These are phyloP conservation scores for Chrysochromulina tobinii DNA, from an alignment of 78 protist genomes.

Conservation along the genomic window DNA sequence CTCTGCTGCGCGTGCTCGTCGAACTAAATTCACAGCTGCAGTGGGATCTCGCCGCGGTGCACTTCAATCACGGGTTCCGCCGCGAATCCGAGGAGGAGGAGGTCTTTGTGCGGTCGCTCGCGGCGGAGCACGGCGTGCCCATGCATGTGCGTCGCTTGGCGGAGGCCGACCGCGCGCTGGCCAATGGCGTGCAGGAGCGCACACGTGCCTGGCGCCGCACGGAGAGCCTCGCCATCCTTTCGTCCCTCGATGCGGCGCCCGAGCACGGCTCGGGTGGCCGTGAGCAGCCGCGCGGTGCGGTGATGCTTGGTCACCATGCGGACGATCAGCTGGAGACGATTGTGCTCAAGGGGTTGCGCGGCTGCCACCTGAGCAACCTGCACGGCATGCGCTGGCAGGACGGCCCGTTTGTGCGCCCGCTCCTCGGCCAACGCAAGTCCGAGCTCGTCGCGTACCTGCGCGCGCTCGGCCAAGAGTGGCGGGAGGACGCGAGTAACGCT, in stretches of 20 bases:
- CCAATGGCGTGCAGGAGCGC: neutral
- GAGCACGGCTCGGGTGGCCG: neutral
- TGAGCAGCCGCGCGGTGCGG: neutral
- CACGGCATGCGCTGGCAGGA: neutral
- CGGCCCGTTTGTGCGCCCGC: conserved; percentile 7
- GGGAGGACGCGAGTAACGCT: neutral
- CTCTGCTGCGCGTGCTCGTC: neutral
- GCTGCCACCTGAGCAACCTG: neutral
- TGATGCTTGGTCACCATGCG: neutral
- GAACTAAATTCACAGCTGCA: too few species aligned
- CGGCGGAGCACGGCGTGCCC: neutral
- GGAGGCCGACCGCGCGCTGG: neutral
- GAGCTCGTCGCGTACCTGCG: neutral
- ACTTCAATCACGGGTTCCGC: neutral
- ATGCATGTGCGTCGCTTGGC: neutral
- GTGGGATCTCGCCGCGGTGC: neutral
- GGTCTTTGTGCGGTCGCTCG: neutral
- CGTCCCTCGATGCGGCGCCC: too few species aligned
- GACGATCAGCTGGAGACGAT: neutral
- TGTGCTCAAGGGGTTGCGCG: neutral
- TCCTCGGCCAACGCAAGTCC: neutral
- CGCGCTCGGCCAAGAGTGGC: neutral
- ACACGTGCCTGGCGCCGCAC: neutral
- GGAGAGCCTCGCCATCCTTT: neutral
- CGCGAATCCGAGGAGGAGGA: neutral